A percentile compares a stretch with the other conserved stretches of the same genome.
These are phyloP conservation scores for Pythium grandisporangium DNA, from an alignment of 352 stramenopile genomes.

Conservation along the genomic window DNA sequence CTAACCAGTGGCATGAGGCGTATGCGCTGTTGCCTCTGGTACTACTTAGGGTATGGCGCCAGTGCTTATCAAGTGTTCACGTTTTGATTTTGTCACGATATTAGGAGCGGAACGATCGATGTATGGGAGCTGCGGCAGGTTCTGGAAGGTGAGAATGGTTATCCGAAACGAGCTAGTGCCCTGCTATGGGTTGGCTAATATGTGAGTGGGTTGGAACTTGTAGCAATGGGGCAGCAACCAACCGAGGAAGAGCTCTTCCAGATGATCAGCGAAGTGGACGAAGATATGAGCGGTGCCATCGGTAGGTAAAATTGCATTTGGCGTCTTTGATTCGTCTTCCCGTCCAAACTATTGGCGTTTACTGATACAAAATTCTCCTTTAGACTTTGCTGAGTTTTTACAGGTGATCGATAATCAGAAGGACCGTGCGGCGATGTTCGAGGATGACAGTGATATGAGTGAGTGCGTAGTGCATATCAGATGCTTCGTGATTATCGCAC, in stretches of 20 bases:
- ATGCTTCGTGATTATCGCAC: too few relatives aligned
- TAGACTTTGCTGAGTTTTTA: constrained; percentile 97
- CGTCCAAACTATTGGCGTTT: too few relatives aligned
- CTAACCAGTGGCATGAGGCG: too few relatives aligned
- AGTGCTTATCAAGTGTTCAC: too few relatives aligned
- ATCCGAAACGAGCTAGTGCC: background rate
- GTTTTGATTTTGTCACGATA: too few relatives aligned
- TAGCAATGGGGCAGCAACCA: constrained; percentile 95
- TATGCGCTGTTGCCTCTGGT: too few relatives aligned
- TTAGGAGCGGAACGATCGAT: constrained; percentile 93
- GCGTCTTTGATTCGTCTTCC: background rate
- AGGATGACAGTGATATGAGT: constrained; percentile 97
- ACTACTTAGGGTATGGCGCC: too few relatives aligned
- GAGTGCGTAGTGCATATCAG: constrained; percentile 9
- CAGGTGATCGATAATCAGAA: constrained; percentile 98
- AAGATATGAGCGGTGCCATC: constrained; percentile 93
- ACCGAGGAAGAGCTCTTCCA: constrained; percentile 98
- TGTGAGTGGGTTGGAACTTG: background rate
- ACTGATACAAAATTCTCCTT: background rate
- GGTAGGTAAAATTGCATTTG: constrained; percentile 15
- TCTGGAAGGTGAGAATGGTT: constrained; percentile 74
- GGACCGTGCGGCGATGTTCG: constrained; percentile 90
- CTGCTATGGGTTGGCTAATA: too few relatives aligned
- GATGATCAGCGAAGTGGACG: constrained; percentile 90
- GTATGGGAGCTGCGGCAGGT: constrained; percentile 91